Conservation (phyloP, 2,329 filamentous ascomycete species). For the Corynespora cassiicola region DNA sequence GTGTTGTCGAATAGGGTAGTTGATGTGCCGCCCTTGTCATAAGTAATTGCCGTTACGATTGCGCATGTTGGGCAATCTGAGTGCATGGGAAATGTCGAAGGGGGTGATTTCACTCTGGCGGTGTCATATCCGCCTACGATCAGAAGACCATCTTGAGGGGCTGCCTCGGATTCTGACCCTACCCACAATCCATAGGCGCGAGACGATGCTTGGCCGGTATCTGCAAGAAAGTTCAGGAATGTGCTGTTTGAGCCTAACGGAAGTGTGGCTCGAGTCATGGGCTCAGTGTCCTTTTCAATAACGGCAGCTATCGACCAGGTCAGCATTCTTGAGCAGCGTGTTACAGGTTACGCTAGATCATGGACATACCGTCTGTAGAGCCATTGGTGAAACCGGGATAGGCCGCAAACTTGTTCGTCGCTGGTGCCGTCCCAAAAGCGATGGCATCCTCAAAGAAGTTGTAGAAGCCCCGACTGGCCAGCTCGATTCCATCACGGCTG, state of each 20-base stretch:
- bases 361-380: conserved; percentile 19
- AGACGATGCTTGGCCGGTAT: conserved; percentile 23
- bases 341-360: no score
- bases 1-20: conserved; percentile 16
- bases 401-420: conserved; percentile 17
- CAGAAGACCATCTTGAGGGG: conserved; percentile 22
- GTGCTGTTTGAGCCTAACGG: conserved; percentile 20
- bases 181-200: conserved; percentile 23
- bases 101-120: conserved; percentile 16
- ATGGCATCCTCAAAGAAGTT: conserved; percentile 21
- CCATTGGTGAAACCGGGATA: conserved; percentile 20
- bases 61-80: conserved; percentile 25
- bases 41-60: conserved; percentile 23
- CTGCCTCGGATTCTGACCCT: conserved; percentile 21
- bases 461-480: conserved; percentile 16
- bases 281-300: conserved; percentile 11
- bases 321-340: not conserved
- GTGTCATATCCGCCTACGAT: conserved; percentile 22
- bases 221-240: conserved; percentile 20
- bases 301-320: no score
- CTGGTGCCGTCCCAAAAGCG: conserved; percentile 19
- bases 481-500: conserved; percentile 19
- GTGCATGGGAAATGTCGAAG: conserved; percentile 24
- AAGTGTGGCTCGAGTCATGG: conserved; percentile 15
- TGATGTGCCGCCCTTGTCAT: conserved; percentile 18